Conservation (phyloP, 495 filamentous ascomycete genomes). For the Lasiosphaeria miniovina region DNA sequence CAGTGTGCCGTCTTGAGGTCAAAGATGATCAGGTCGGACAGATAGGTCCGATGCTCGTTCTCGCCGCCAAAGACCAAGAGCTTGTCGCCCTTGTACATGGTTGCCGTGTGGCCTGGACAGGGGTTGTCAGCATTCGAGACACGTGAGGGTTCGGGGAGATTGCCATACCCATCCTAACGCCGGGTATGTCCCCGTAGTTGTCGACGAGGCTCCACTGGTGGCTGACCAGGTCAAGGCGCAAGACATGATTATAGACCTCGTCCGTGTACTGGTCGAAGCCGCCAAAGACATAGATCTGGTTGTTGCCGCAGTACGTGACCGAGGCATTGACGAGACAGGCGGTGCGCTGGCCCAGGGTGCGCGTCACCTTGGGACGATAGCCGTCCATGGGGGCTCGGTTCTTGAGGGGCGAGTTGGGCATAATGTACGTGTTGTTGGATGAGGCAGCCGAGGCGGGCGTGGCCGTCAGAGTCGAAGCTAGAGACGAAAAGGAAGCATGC, state of each 20-base stretch:
- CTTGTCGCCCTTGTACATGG: slow-evolving; percentile 89
- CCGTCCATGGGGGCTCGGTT: slow-evolving; percentile 59
- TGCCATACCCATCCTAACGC: slow-evolving; percentile 87
- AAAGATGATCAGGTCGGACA: slow-evolving; percentile 94
- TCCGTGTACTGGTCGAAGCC: slow-evolving; percentile 99
- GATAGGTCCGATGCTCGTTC: slow-evolving; percentile 93
- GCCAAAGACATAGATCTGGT: slow-evolving; percentile 95
- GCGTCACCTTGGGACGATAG: slow-evolving; percentile 77
- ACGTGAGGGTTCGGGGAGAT: neutral
- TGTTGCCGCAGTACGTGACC: slow-evolving; percentile 92
- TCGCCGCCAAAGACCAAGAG: slow-evolving; percentile 94
- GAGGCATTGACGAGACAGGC: slow-evolving; percentile 97
- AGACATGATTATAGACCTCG: slow-evolving; percentile 98
- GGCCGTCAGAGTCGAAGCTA: slow-evolving; percentile 31
- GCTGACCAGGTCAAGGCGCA: slow-evolving; percentile 78
- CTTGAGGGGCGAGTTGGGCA: slow-evolving; percentile 75
- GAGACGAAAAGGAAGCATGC: slow-evolving; percentile 26
- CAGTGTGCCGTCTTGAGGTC: slow-evolving; percentile 90
- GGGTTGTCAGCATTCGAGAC: neutral
- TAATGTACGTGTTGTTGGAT: slow-evolving; percentile 77
- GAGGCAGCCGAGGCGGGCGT: slow-evolving; percentile 52
- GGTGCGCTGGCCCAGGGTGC: slow-evolving; percentile 79
- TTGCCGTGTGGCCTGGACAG: slow-evolving; percentile 83
- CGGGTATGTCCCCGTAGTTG: slow-evolving; percentile 97
- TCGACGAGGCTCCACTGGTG: slow-evolving; percentile 94